A percentile compares a stretch with the other conserved stretches of the same genome.
Conservation (phyloP, 345 rosid species). For the Angophora floribunda region DNA sequence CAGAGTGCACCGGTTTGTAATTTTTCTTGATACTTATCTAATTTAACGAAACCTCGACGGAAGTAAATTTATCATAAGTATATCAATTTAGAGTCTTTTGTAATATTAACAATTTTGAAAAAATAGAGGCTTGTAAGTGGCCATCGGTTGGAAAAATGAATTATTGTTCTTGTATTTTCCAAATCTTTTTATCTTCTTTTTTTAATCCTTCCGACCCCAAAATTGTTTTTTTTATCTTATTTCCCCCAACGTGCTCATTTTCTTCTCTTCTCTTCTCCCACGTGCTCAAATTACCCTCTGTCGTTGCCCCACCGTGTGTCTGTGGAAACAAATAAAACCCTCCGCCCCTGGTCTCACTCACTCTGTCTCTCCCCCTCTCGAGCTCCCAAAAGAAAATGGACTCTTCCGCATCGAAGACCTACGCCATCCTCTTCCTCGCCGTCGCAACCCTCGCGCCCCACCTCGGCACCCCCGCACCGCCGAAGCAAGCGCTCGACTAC, state of each 20-base stretch:
- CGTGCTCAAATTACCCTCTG: conserved; percentile 19
- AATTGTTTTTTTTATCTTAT: neutral
- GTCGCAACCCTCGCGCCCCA: neutral
- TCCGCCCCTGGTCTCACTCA: neutral
- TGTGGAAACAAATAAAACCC: neutral
- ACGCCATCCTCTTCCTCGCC: neutral
- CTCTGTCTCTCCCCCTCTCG: neutral
- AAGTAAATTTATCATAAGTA: too few relatives aligned
- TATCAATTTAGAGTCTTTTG: too few relatives aligned
- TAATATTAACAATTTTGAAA: too few relatives aligned
- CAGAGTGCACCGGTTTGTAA: too few relatives aligned
- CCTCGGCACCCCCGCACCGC: neutral
- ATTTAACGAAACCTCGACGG: too few relatives aligned
- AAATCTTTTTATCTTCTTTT: neutral
- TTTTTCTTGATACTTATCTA: too few relatives aligned
- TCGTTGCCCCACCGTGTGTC: neutral
- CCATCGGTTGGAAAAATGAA: neutral
- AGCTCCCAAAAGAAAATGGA: neutral
- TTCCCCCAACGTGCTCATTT: conserved; percentile 24
- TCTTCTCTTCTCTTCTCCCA: conserved; percentile 4
- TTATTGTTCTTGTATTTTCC: neutral
- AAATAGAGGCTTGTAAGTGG: neutral
- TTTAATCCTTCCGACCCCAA: too few relatives aligned
- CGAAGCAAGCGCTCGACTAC: neutral
- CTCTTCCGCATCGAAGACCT: neutral